phyloP scores from a whole-genome alignment of 2,329 filamentous ascomycete genomes.

The Trichoderma sp. region DNA sequence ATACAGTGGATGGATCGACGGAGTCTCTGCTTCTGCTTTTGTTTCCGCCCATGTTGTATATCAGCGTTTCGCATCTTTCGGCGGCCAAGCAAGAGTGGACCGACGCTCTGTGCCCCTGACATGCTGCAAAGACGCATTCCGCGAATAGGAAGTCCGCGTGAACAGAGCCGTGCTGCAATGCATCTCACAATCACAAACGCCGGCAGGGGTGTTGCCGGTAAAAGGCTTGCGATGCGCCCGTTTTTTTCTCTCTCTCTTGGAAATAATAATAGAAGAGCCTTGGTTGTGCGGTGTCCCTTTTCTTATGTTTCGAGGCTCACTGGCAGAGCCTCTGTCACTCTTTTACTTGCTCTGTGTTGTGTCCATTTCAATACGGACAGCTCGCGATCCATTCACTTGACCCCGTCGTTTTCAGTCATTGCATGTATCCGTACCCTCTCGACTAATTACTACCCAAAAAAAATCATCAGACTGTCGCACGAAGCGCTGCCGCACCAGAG shows the following conservation, averaged over 20 bases:
- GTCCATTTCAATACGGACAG: not conserved
- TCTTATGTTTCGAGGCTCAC: conserved; percentile 6
- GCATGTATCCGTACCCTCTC: not conserved
- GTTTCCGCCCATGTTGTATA: not conserved
- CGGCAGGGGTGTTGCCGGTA: not conserved
- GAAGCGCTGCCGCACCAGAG: not conserved
- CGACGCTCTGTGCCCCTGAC: conserved; percentile 13
- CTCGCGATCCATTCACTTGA: not conserved
- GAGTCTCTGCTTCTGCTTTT: not conserved
- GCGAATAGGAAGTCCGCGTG: conserved; percentile 8
- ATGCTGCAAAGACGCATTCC: conserved; percentile 1
- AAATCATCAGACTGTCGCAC: not conserved
- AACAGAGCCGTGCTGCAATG: conserved; percentile 5
- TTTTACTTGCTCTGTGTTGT: not conserved
- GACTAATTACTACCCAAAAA: not conserved
- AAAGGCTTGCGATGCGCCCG: not conserved
- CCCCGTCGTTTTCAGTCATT: not conserved
- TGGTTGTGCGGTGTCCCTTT: not conserved
- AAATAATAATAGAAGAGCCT: not conserved
- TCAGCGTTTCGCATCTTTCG: not conserved
- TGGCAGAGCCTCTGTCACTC: conserved; percentile 9
- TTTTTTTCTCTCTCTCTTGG: not conserved
- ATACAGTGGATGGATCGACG: not conserved
- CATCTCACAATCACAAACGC: conserved; percentile 6
- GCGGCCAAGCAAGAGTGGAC: not conserved